Percentiles rank a stretch among this genome's conserved stretches.
These are phyloP conservation scores for Pyricularia grisea DNA, from an alignment of 2,329 filamentous ascomycete species.

Conservation along the genomic window DNA sequence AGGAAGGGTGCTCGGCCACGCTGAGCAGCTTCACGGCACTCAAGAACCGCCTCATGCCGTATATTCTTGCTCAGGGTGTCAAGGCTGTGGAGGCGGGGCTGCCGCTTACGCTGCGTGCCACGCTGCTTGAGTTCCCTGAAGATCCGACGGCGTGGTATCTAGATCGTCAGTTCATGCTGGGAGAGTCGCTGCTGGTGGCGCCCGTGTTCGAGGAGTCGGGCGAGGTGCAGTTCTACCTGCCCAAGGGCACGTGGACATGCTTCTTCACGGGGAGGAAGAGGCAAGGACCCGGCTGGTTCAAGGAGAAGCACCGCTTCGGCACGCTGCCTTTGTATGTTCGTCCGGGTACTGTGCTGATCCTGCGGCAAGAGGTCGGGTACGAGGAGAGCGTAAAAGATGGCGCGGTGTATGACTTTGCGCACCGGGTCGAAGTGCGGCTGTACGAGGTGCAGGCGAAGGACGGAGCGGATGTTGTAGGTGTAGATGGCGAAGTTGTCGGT, in stretches of 20 bases:
- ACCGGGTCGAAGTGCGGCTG: constrained; percentile 4
- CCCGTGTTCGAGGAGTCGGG: constrained; percentile 55
- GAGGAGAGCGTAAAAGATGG: not conserved
- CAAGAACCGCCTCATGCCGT: constrained; percentile 43
- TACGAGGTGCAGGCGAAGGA: constrained; percentile 2
- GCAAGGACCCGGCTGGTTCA: constrained; percentile 47
- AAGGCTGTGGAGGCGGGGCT: constrained; percentile 10
- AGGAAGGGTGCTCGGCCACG: constrained; percentile 42
- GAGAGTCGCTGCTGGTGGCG: constrained; percentile 51
- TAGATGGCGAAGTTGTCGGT: not conserved
- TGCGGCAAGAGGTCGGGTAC: not conserved
- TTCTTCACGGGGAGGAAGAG: constrained; percentile 39
- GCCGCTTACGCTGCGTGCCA: constrained; percentile 44
- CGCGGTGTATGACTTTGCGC: constrained; percentile 1
- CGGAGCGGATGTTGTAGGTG: not conserved
- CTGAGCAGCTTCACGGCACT: constrained; percentile 37
- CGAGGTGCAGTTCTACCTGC: constrained; percentile 57
- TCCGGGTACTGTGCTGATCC: constrained; percentile 1
- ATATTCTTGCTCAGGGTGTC: constrained; percentile 35
- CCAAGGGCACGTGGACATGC: constrained; percentile 36
- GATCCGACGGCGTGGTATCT: constrained; percentile 60
- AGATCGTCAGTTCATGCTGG: constrained; percentile 68
- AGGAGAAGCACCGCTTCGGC: constrained; percentile 48
- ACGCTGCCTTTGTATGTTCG: constrained; percentile 50
- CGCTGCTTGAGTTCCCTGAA: constrained; percentile 61